Evolutionary conservation across 176 grass and related monocot genomes (phyloP), one percentile per base, ranked within the genome.

Genomic region (Miscanthus lutarioriparius): DNA sequence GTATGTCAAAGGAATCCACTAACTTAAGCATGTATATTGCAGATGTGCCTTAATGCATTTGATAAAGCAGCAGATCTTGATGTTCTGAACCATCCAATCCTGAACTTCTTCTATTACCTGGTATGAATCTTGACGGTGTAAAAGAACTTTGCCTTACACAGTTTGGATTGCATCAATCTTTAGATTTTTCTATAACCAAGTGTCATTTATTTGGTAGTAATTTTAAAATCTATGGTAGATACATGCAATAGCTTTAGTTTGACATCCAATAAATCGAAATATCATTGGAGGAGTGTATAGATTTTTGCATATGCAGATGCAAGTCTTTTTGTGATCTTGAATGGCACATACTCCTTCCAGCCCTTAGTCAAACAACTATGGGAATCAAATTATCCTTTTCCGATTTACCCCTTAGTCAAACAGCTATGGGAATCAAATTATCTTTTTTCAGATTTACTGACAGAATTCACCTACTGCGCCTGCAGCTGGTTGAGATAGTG

Each of bases 51-150:
- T 25, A 99, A 92, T 19, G 86, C 93, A 74, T 99, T 99, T 84
- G 96, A 99, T 89, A 92, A 95, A 85, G 86, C 91, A 30, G 86
- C 93, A 40, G 86, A 99, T 72, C 91, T 99, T 82, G 93, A 91
- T 87, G 84, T 99, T 80, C 91, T 99, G 81, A 82, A 88, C 71
- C 96, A 99, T 87, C 93, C 96, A 0, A 91, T 99, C 79, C 91
- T 99, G 80, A 99, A 94, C 77, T 96, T 99, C 90, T 88, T 96
- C 54, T 99, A 88, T 87, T 99, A 92, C 86, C 44, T 96, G 93
- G 93, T 99, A 99, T 40, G 83, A 16, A 78, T 6, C 4, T 62
- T 12, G 13, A 69, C 8, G n/a, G 54, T 43, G 20, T 26, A 41
- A 67, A n/a, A 61, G 30, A 23, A 23, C 68, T 86, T 79, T 38